Percentiles rank a stretch among this genome's conserved stretches.
Conservation (phyloP, 441 rosid genomes). For the Jatropha multifida region DNA sequence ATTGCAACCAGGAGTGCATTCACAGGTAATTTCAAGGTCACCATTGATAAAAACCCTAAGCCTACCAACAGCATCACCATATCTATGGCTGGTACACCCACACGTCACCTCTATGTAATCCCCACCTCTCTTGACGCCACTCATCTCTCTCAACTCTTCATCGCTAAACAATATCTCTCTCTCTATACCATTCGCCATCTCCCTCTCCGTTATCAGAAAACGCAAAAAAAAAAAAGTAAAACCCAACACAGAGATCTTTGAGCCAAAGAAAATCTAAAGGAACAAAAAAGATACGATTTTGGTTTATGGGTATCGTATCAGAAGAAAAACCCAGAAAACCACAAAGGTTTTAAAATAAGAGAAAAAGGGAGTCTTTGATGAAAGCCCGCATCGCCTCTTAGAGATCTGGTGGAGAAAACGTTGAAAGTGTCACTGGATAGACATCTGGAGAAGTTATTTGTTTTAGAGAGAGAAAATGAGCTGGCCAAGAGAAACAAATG, state of each 20-base stretch:
- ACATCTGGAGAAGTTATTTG: slow-evolving; percentile 29
- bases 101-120: slow-evolving; percentile 93
- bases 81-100: slow-evolving; percentile 97
- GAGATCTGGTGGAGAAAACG: slow-evolving; percentile 72
- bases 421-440: slow-evolving; percentile 31
- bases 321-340: slow-evolving; percentile 36
- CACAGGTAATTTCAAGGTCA: slow-evolving; percentile 91
- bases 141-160: slow-evolving; percentile 85
- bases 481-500: slow-evolving; percentile 48
- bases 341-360: not conserved
- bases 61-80: slow-evolving; percentile 98
- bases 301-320: slow-evolving; percentile 38
- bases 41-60: slow-evolving; percentile 98
- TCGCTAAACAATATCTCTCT: slow-evolving; percentile 66
- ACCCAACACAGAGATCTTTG: slow-evolving; percentile 20
- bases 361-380: slow-evolving; percentile 25
- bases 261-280: not conserved
- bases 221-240: slow-evolving; percentile 6
- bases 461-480: slow-evolving; percentile 40
- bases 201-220: slow-evolving; percentile 18
- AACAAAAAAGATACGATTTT: slow-evolving; percentile 30
- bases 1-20: slow-evolving; percentile 98
- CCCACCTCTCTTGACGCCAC: slow-evolving; percentile 65
- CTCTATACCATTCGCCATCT: slow-evolving; percentile 62
- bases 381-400: slow-evolving; percentile 49